phyloP scores from a whole-genome alignment of 768 basidiomycete species.

The Steccherinum ochraceum region DNA sequence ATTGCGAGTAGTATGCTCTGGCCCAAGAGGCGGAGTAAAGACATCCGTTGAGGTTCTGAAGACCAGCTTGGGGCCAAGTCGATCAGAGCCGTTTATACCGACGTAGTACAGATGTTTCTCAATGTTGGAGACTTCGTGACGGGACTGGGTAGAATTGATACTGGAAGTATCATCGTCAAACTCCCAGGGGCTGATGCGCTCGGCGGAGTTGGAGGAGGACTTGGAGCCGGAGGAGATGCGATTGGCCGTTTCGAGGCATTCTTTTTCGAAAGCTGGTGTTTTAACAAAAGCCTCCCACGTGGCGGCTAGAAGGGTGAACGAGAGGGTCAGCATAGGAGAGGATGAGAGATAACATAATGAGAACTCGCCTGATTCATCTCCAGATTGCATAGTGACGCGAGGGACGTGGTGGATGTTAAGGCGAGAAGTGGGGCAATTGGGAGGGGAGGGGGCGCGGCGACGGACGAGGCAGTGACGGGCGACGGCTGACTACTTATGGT shows the following conservation, averaged over 20 bases:
- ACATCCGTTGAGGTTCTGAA: constrained; percentile 28
- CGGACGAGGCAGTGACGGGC: too few relatives aligned
- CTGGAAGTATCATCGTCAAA: constrained; percentile 3
- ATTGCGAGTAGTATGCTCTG: constrained; percentile 20
- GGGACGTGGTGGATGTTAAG: too few relatives aligned
- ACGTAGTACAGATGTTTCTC: constrained; percentile 27
- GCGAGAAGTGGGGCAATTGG: too few relatives aligned
- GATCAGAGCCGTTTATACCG: constrained; percentile 22
- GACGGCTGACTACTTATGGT: too few relatives aligned
- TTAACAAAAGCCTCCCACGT: too few relatives aligned
- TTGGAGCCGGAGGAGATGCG: neutral
- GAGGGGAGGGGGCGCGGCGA: too few relatives aligned
- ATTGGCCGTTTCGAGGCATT: too few relatives aligned
- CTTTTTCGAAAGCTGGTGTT: too few relatives aligned
- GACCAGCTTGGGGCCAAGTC: constrained; percentile 29
- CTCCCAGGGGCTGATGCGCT: neutral
- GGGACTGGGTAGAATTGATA: constrained; percentile 5
- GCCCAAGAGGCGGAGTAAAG: constrained; percentile 26
- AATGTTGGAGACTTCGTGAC: constrained; percentile 20
- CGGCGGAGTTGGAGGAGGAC: constrained; percentile 3
- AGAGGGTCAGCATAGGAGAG: too few relatives aligned
- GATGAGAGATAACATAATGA: too few relatives aligned
- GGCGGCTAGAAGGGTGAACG: constrained; percentile 7
- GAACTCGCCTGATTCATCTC: too few relatives aligned
- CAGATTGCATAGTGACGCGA: too few relatives aligned